Evolutionary conservation across 1,284 basidiomycete species (phyloP), one percentile per base, ranked within the genome.

Genomic region (Golubevia sp.): DNA sequence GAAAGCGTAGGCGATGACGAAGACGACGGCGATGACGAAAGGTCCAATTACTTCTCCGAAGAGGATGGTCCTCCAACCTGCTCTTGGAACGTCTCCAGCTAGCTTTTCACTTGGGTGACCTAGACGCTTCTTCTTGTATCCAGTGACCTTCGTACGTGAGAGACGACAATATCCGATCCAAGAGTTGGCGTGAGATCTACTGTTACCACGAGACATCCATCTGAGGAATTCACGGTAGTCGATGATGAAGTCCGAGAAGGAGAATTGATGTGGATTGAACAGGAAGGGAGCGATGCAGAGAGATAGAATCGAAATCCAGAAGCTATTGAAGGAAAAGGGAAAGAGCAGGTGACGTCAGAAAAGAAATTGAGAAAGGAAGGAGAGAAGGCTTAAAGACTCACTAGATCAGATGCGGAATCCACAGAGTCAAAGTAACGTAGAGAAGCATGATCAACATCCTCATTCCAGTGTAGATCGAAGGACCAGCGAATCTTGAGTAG

Each of bases 101-200:
- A 83, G 72, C 76, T 82, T 82, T 66, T 83, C 80, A 58, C 72
- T 76, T n/a, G 80, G 80, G 65, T 83, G 80, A 24, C 80, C 80
- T n/a, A 83, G 69, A 58, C 80, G 79, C 74, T 82, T 83, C 71
- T 78, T 78, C 76, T 83, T 83, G 79, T 79, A 83, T 44, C 80
- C 80, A 20, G 79, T 83, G 38, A 83, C 74, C 63, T 81, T 81
- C 59, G 80, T 83, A 49, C 80, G 71, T 61, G 77, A 79, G 56
- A 83, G 76, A 60, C 80, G 77, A 66, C 77, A 82, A 73, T 83
- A 83, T n/a, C 80, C 79, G 64, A 83, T 81, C 80, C 80, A 83
- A 27, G 79, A 82, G 74, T 83, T 83, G 67, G 80, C 80, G 65
- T 83, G 80, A 62, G 74, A 76, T 54, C 80, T 73, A 61, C 73